phyloP scores from a whole-genome alignment of 345 rosid genomes.

The Heritiera fomes region DNA sequence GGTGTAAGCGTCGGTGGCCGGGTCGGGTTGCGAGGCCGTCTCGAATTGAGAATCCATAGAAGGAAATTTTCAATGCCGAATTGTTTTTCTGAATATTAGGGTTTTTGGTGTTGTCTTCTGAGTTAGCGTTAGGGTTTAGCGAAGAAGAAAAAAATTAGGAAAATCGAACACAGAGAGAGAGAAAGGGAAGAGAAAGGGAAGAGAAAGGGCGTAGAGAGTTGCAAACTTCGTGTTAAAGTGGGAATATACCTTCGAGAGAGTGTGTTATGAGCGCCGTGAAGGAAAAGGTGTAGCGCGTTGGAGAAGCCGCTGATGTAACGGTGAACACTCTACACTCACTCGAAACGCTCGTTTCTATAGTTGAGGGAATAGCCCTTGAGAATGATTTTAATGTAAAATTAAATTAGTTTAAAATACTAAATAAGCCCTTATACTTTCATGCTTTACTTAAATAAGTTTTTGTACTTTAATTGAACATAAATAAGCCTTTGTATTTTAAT shows the following conservation, averaged over 20 bases:
- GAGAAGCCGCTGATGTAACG: background rate
- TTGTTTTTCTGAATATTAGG: slow-evolving; percentile 8
- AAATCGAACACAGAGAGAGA: background rate
- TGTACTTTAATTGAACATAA: too few relatives aligned
- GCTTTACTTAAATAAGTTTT: too few relatives aligned
- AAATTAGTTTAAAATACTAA: too few relatives aligned
- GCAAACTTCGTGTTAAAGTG: background rate
- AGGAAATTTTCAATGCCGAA: background rate
- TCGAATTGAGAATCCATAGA: slow-evolving; percentile 86
- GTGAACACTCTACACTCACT: background rate
- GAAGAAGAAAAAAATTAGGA: background rate
- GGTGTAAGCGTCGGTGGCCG: slow-evolving; percentile 80
- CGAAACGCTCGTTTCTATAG: background rate
- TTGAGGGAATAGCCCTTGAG: background rate
- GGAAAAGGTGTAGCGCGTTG: background rate
- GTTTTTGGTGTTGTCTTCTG: slow-evolving; percentile 26
- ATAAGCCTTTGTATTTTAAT: too few relatives aligned
- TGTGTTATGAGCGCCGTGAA: background rate
- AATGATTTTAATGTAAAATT: too few relatives aligned
- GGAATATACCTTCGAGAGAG: background rate
- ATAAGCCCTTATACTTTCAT: too few relatives aligned
- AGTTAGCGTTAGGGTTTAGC: slow-evolving; percentile 31
- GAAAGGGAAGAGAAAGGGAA: background rate
- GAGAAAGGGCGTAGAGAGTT: background rate
- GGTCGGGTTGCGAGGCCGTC: slow-evolving; percentile 94